Conservation (phyloP, 1,139 yeast genomes). For the Suzukiozyma palmioleophila region DNA sequence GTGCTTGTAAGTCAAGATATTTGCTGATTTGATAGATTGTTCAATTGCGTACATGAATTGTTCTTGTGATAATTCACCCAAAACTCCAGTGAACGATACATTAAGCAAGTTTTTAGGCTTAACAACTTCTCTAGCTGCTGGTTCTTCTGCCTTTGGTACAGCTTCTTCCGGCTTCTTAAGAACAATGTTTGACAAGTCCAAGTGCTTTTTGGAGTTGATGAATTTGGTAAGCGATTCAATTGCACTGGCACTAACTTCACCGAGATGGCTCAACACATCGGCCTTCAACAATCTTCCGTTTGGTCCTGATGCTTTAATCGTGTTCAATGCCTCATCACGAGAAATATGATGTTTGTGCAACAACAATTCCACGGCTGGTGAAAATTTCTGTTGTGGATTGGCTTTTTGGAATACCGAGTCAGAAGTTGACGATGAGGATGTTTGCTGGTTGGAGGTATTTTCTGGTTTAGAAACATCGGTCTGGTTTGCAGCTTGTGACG, state of each 20-base stretch:
- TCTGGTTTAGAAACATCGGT: constrained; percentile 5
- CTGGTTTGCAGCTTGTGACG: constrained; percentile 6
- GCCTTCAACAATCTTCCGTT: constrained; percentile 85
- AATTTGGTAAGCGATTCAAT: constrained; percentile 50
- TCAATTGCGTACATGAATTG: constrained; percentile 30
- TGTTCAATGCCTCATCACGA: constrained; percentile 59
- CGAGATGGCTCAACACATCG: constrained; percentile 81
- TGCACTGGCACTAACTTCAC: constrained; percentile 48
- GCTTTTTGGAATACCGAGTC: constrained; percentile 38
- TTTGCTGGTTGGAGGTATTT: constrained; percentile 3
- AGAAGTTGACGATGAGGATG: constrained; percentile 9
- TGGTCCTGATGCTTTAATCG: constrained; percentile 85
- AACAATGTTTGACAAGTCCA: constrained; percentile 74
- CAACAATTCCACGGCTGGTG: constrained; percentile 77
- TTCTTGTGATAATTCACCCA: constrained; percentile 24
- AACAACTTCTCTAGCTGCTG: constrained; percentile 13
- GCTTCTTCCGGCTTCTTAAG: constrained; percentile 36
- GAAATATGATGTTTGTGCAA: constrained; percentile 61
- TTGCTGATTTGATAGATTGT: constrained; percentile 27
- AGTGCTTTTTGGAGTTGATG: constrained; percentile 54
- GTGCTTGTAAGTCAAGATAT: constrained; percentile 35
- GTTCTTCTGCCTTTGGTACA: constrained; percentile 6
- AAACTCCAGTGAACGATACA: constrained; percentile 22
- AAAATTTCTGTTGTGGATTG: constrained; percentile 58
- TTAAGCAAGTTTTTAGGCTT: constrained; percentile 28